A percentile compares a stretch with the other conserved stretches of the same genome.
phyloP scores from a whole-genome alignment of 768 basidiomycete species.

The Panellus pusillus region DNA sequence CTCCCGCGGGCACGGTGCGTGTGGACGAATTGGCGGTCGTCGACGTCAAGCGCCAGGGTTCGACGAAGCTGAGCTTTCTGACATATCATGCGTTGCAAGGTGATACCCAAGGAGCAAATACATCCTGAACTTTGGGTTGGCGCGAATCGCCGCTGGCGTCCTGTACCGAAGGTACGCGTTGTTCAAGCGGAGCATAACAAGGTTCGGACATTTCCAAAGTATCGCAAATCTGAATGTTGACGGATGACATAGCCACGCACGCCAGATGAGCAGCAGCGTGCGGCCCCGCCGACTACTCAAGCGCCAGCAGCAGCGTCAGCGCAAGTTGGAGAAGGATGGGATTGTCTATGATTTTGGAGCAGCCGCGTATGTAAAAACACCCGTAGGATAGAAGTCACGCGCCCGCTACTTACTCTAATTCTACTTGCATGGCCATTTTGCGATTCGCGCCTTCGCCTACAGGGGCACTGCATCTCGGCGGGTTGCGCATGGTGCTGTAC shows the following conservation, averaged over 20 bases:
- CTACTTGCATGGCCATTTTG: too few species aligned
- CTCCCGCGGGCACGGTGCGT: conserved; percentile 47
- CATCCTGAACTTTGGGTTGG: conserved; percentile 96
- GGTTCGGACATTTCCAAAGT: conserved; percentile 40
- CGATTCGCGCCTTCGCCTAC: too few species aligned
- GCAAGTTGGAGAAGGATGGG: conserved; percentile 75
- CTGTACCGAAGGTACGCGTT: conserved; percentile 71
- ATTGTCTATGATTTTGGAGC: conserved; percentile 85
- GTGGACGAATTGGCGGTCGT: conserved; percentile 58
- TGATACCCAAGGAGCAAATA: conserved; percentile 85
- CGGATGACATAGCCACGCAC: conserved; percentile 61
- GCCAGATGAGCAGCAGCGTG: conserved; percentile 62
- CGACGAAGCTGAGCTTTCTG: conserved; percentile 51
- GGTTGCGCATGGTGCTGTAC: conserved; percentile 90
- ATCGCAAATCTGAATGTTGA: neutral
- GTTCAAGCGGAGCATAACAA: conserved; percentile 79
- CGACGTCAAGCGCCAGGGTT: conserved; percentile 33
- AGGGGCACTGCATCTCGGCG: conserved; percentile 90
- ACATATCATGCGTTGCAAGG: conserved; percentile 88
- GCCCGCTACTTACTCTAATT: conserved; percentile 97
- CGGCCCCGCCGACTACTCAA: conserved; percentile 69
- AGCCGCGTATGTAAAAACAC: conserved; percentile 71
- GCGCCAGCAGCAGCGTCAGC: conserved; percentile 75
- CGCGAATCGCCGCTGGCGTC: conserved; percentile 90
- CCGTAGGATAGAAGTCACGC: conserved; percentile 88